Base-by-base conservation (phyloP, 768 basidiomycete genomes). In the Crepidotus variabilis region DNA sequence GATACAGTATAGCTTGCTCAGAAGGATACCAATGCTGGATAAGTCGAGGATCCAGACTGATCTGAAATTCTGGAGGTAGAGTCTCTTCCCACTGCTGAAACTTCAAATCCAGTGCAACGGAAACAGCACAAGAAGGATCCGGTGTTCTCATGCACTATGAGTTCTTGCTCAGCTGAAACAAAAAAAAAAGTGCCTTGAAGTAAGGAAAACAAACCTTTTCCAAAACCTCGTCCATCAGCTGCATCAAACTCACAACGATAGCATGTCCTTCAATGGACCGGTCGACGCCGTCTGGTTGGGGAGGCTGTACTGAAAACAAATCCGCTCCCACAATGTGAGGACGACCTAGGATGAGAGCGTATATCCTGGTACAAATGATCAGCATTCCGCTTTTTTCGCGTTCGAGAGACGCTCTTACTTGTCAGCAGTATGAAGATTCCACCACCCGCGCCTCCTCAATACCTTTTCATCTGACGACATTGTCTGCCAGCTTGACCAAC, bases 71-170 rank as follows among this genome's bases (percentile, higher is more conserved):
- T 6, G 71, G 60, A 16, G 77, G 77, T 14, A 81, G 65, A 11
- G 71, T 65, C 23, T 62, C 57, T 58, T 76, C 74, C 80, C 80
- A 83, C 32, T 72, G 66, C 52, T 75, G 64, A 59, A 77, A 72
- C 39, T 72, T 75, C 36, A 66, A 64, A 56, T 80, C 79, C 64
- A 80, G 65, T 33, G 73, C 74, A 49, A 76, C 68, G 50, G 77
- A 73, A 13, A 68, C 62, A 14, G 64, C 55, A 57, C 72, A 75
- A 45, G 67, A 64, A 20, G 76, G 5, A 43, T 14, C 18, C 18
- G 39, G 18, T 16, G 5, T 43, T 20, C 18, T 43, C 13, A 43
- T 16, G 39, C 39, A 43, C 39, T 43, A 20, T 11, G 18, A 16
- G 11, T 43, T 20, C 13, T 16, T 43, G 5, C 11, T 16, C 13